Conservation (phyloP, 768 basidiomycete genomes). For the Pleurotus djamor region DNA sequence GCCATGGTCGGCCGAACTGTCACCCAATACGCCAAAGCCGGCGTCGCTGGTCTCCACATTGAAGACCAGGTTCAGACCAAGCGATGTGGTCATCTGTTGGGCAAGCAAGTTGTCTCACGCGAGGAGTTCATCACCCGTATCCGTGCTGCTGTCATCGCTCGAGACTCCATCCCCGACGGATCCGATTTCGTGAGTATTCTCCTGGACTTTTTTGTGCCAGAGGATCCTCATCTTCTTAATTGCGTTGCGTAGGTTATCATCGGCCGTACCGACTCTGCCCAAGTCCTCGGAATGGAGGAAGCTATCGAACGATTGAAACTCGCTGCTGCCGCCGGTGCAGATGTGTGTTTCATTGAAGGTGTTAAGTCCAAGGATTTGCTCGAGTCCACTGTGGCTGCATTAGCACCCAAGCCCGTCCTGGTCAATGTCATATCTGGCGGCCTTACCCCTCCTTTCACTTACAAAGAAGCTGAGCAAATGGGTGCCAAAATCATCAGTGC, state of each 20-base stretch:
- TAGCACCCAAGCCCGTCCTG: conserved; percentile 44
- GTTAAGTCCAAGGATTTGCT: conserved; percentile 43
- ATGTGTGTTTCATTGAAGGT: conserved; percentile 53
- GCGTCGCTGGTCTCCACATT: conserved; percentile 74
- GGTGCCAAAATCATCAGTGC: conserved; percentile 42
- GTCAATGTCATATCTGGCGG: conserved; percentile 50
- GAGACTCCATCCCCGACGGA: conserved; percentile 71
- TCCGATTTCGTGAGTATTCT: conserved; percentile 63
- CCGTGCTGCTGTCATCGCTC: conserved; percentile 73
- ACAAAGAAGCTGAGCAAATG: conserved; percentile 37
- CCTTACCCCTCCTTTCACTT: conserved; percentile 47
- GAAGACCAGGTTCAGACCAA: conserved; percentile 85
- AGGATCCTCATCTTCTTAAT: neutral
- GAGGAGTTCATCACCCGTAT: conserved; percentile 75
- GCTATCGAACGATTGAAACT: conserved; percentile 43
- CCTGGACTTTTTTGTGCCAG: conserved; percentile 10
- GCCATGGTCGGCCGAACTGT: conserved; percentile 77
- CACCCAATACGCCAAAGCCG: conserved; percentile 61
- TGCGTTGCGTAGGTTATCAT: conserved; percentile 34
- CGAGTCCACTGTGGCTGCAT: conserved; percentile 30
- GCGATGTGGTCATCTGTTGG: conserved; percentile 75
- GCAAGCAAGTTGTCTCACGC: conserved; percentile 79
- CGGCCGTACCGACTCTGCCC: conserved; percentile 49
- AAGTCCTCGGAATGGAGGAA: conserved; percentile 48
- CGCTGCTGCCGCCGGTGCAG: conserved; percentile 38